A percentile compares a stretch with the other conserved stretches of the same genome.
phyloP scores from a whole-genome alignment of 108 stramenopile species.

The Cyclotella choctawhatcheeana region DNA sequence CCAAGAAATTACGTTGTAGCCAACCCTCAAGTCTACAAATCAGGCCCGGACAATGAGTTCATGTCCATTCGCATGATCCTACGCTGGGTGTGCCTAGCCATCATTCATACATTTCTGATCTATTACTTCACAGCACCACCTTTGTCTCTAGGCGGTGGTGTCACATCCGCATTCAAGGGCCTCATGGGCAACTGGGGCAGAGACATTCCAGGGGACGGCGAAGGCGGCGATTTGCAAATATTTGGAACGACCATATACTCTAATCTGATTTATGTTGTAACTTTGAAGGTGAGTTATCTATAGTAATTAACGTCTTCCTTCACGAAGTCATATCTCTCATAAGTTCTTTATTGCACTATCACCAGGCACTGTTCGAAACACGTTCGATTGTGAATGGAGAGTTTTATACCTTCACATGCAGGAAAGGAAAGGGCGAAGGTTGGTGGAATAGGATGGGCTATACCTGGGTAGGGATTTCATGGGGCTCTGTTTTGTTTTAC shows the following conservation, averaged over 20 bases:
- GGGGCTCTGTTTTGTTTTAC: slow-evolving; percentile 72
- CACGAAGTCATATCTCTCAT: no score
- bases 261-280: slow-evolving; percentile 66
- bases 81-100: slow-evolving; percentile 70
- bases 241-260: slow-evolving; percentile 80
- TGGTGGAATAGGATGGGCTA: slow-evolving; percentile 71
- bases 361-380: slow-evolving; percentile 74
- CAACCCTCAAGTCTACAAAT: slow-evolving; percentile 81
- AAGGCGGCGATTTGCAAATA: slow-evolving; percentile 78
- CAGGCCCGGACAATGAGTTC: slow-evolving; percentile 79
- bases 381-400: slow-evolving; percentile 73
- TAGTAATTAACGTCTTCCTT: no score
- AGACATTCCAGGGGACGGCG: slow-evolving; percentile 73
- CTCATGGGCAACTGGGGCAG: slow-evolving; percentile 60
- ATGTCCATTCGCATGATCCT: slow-evolving; percentile 62
- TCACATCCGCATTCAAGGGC: slow-evolving; percentile 69
- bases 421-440: slow-evolving; percentile 61
- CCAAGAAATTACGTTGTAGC: slow-evolving; percentile 75
- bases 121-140: slow-evolving; percentile 67
- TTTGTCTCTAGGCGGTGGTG: slow-evolving; percentile 62
- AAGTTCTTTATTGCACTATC: slow-evolving; percentile 3
- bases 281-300: slow-evolving; percentile 60
- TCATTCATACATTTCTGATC: slow-evolving; percentile 71
- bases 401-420: slow-evolving; percentile 72
- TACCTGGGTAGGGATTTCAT: slow-evolving; percentile 74